Percentiles rank a stretch among this genome's conserved stretches.
These are phyloP conservation scores for Russula sp. DNA, from an alignment of 768 basidiomycete genomes.

Conservation along the genomic window DNA sequence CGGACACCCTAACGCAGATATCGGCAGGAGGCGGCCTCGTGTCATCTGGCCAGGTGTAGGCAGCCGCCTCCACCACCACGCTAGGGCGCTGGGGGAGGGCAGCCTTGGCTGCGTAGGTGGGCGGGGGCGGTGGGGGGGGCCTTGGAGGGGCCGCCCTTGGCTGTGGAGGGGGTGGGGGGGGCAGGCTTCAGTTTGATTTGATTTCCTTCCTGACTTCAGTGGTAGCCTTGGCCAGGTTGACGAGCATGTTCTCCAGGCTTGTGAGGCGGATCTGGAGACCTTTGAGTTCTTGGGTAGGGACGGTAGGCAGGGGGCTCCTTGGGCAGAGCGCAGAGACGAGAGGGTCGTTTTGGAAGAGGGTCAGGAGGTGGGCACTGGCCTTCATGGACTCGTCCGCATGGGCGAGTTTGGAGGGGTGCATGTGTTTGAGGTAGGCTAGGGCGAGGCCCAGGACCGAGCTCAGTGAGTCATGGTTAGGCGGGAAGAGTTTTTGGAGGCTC, in stretches of 20 bases:
- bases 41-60: not conserved
- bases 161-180: too few relatives aligned
- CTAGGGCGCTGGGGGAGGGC: not conserved
- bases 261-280: not conserved
- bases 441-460: not conserved
- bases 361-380: not conserved
- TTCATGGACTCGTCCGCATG: not conserved
- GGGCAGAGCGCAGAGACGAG: not conserved
- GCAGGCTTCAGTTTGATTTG: too few relatives aligned
- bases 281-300: not conserved
- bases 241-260: not conserved
- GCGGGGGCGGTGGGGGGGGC: not conserved
- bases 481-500: not conserved
- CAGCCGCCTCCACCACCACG: not conserved
- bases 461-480: not conserved
- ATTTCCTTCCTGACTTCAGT: not conserved
- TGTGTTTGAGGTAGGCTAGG: not conserved
- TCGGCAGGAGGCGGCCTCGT: not conserved
- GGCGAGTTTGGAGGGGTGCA: not conserved
- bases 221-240: not conserved
- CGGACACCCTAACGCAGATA: too few relatives aligned
- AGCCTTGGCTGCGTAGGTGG: not conserved
- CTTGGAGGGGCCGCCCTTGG: too few relatives aligned
- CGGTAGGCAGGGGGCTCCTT: too few relatives aligned
- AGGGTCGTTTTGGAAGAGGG: not conserved